Evolutionary conservation across 2,329 filamentous ascomycete species (phyloP).

Genomic region (Aurifilum marmelostoma): DNA sequence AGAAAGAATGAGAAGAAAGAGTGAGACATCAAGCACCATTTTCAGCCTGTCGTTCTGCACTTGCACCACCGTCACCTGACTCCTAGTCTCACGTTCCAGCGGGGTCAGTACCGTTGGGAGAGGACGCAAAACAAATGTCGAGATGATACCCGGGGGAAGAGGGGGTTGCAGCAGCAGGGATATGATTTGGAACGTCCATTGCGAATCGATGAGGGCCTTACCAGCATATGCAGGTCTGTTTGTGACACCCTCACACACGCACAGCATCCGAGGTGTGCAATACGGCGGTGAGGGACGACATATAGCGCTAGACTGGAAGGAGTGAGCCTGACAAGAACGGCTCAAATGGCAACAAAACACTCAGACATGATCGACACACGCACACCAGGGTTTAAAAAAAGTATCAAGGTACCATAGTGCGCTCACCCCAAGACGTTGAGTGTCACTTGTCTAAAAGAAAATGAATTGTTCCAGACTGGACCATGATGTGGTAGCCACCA

Average conservation of each 20-base stretch:
- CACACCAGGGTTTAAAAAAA: background rate
- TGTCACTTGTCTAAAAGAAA: background rate
- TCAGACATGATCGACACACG: background rate
- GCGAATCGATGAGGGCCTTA: constrained; percentile 8
- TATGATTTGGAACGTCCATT: background rate
- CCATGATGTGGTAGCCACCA: background rate
- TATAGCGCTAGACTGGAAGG: constrained; percentile 1
- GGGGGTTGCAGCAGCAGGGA: background rate
- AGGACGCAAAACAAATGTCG: background rate
- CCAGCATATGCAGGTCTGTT: constrained; percentile 6
- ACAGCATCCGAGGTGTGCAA: background rate
- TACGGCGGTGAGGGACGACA: constrained; percentile 5
- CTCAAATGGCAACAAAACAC: background rate
- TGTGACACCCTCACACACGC: background rate
- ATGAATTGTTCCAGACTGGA: background rate
- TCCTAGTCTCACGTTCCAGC: constrained; percentile 1
- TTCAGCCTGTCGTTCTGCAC: background rate
- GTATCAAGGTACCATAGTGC: background rate
- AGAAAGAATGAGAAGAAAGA: background rate
- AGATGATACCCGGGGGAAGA: background rate
- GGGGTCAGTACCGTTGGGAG: background rate
- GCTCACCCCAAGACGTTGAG: background rate
- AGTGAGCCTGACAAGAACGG: background rate
- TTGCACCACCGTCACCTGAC: background rate
- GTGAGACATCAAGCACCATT: background rate